Conservation (phyloP, 2,329 filamentous ascomycete genomes). For the Aspergillus viridinutans region DNA sequence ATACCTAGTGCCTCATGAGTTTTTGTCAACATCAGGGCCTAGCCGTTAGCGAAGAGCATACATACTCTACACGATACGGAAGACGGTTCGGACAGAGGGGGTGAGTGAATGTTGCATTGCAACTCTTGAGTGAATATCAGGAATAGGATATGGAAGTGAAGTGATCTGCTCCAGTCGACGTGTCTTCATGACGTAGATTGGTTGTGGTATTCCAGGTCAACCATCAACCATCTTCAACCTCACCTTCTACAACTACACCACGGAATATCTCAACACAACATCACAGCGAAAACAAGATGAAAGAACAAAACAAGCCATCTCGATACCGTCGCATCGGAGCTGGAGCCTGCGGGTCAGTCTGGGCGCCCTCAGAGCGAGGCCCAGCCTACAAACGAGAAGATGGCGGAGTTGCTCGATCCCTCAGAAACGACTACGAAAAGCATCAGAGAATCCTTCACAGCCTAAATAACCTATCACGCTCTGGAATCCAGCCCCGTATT, state of each 20-base stretch:
- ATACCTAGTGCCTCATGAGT: neutral
- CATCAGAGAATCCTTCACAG: neutral
- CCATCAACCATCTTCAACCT: neutral
- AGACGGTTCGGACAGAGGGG: neutral
- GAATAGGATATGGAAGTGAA: too few relatives aligned
- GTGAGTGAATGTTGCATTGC: too few relatives aligned
- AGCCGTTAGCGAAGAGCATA: too few relatives aligned
- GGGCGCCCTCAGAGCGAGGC: neutral
- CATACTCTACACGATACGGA: too few relatives aligned
- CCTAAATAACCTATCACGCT: neutral
- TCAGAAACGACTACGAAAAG: neutral
- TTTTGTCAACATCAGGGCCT: neutral
- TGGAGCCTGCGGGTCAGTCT: too few relatives aligned
- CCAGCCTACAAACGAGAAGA: neutral
- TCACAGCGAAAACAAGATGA: too few relatives aligned
- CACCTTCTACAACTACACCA: neutral
- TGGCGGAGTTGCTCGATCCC: neutral
- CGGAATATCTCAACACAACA: too few relatives aligned
- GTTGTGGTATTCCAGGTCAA: neutral
- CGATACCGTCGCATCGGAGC: too few relatives aligned
- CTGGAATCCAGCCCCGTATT: neutral
- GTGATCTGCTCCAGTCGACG: neutral
- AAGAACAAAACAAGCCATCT: neutral
- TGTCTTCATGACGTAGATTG: neutral
- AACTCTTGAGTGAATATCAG: too few relatives aligned